These are phyloP conservation scores for Rhodotorula mucilaginosa DNA, from an alignment of 1,284 basidiomycete species.

Conservation along the genomic window DNA sequence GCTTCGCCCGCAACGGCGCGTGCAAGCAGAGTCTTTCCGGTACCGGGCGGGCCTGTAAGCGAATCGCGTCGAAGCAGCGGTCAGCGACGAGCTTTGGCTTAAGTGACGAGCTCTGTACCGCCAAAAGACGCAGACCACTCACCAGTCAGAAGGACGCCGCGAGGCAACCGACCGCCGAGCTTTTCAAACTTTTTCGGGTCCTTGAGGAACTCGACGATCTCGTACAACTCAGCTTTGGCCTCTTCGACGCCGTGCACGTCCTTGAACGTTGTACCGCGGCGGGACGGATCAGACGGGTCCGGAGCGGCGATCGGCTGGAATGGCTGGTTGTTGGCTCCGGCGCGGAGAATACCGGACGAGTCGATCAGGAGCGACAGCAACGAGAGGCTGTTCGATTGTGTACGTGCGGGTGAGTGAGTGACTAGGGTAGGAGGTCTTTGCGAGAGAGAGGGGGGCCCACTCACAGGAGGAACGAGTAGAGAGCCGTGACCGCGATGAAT, in stretches of 20 bases:
- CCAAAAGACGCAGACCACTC: conserved; percentile 54
- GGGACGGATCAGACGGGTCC: conserved; percentile 59
- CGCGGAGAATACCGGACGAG: conserved; percentile 85
- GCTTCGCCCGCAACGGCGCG: conserved; percentile 96
- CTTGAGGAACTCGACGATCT: conserved; percentile 88
- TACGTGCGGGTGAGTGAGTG: conserved; percentile 9
- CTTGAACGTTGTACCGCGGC: conserved; percentile 62
- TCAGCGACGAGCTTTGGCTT: too few species aligned
- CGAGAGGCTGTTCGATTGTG: conserved; percentile 61
- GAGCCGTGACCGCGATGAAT: conserved; percentile 53
- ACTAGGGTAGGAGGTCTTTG: background rate
- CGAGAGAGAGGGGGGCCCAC: conserved; percentile 40
- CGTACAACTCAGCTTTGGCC: conserved; percentile 86
- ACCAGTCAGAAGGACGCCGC: conserved; percentile 85
- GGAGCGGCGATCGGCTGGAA: conserved; percentile 69
- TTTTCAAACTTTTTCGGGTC: conserved; percentile 83
- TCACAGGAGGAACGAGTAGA: conserved; percentile 48
- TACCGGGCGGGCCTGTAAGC: conserved; percentile 58
- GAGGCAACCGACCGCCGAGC: conserved; percentile 85
- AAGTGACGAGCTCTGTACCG: too few species aligned
- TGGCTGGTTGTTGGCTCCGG: conserved; percentile 69
- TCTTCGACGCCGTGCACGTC: conserved; percentile 95
- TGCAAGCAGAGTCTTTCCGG: conserved; percentile 95
- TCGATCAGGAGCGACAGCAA: conserved; percentile 83
- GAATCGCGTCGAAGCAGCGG: fast-evolving